A percentile compares a stretch with the other conserved stretches of the same genome.
These are phyloP conservation scores for Clitocybe nebularis DNA, from an alignment of 1,284 basidiomycete genomes.

Conservation along the genomic window DNA sequence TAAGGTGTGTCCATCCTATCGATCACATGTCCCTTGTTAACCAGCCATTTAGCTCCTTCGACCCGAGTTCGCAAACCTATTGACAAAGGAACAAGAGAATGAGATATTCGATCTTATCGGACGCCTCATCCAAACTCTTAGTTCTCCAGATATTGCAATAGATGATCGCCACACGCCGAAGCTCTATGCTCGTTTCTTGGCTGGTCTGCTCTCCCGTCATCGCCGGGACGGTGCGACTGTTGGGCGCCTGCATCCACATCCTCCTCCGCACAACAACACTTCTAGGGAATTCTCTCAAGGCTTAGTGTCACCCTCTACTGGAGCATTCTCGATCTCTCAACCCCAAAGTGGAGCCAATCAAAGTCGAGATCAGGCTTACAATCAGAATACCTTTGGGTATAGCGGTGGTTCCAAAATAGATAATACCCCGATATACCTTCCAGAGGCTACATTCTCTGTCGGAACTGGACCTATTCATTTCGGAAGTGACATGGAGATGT, in stretches of 20 bases:
- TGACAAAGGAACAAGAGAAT: conserved; percentile 57
- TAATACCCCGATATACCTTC: conserved; percentile 35
- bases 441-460: conserved; percentile 41
- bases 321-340: conserved; percentile 17
- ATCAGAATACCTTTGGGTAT: conserved; percentile 13
- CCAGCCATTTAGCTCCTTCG: conserved; percentile 55
- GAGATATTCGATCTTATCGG: conserved; percentile 71
- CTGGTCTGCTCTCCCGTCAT: conserved; percentile 61
- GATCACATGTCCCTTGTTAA: neutral
- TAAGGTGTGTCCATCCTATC: conserved; percentile 48
- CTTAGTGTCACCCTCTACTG: conserved; percentile 9
- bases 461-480: conserved; percentile 37
- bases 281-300: conserved; percentile 7
- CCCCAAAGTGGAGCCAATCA: conserved; percentile 14
- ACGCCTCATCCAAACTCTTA: conserved; percentile 66
- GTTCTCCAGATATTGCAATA: conserved; percentile 71
- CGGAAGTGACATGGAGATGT: conserved; percentile 33
- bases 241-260: conserved; percentile 43
- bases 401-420: conserved; percentile 21
- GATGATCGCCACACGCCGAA: conserved; percentile 80
- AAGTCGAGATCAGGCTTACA: conserved; percentile 12
- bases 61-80: conserved; percentile 63
- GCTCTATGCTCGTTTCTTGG: conserved; percentile 76
- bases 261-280: conserved; percentile 30
- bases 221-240: conserved; percentile 57